Percentiles rank a stretch among this genome's conserved stretches.
These are phyloP conservation scores for Ophiorrhiza pumila DNA, from an alignment of 257 asterid species.

Conservation along the genomic window DNA sequence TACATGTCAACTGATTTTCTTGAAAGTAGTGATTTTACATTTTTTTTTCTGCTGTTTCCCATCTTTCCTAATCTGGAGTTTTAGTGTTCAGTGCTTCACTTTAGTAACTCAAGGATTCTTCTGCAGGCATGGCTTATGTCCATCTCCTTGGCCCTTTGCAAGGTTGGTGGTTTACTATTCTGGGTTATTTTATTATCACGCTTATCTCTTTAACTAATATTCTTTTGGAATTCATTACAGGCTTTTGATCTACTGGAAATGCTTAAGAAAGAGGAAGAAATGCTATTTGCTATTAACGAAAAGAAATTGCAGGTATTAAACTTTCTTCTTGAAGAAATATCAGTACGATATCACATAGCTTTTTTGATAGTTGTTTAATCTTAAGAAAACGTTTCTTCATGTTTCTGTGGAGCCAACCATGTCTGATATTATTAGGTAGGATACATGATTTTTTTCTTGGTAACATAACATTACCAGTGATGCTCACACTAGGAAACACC, in stretches of 20 bases:
- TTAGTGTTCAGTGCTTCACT: not conserved
- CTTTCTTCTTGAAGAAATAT: conserved; percentile 10
- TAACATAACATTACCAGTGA: not conserved
- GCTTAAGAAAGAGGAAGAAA: conserved; percentile 93
- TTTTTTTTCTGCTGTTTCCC: not conserved
- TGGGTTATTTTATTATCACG: not conserved
- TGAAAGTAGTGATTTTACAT: not conserved
- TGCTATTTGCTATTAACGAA: conserved; percentile 72
- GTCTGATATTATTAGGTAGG: not conserved
- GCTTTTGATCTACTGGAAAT: conserved; percentile 91
- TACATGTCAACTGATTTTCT: not conserved
- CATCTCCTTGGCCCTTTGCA: conserved; percentile 78
- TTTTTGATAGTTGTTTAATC: not conserved
- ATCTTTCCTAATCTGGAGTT: not conserved
- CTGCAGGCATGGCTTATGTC: conserved; percentile 88
- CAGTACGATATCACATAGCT: not conserved
- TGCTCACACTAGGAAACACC: not conserved
- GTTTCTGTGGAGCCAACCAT: not conserved
- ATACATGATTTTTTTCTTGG: not conserved
- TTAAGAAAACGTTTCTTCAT: not conserved
- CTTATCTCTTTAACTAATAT: conserved; percentile 12
- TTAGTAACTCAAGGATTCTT: not conserved
- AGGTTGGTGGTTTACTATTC: conserved; percentile 53
- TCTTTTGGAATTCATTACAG: conserved; percentile 31
- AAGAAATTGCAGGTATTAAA: conserved; percentile 66